phyloP scores from a whole-genome alignment of 495 filamentous ascomycete species.

The Penicillium riverlandense region DNA sequence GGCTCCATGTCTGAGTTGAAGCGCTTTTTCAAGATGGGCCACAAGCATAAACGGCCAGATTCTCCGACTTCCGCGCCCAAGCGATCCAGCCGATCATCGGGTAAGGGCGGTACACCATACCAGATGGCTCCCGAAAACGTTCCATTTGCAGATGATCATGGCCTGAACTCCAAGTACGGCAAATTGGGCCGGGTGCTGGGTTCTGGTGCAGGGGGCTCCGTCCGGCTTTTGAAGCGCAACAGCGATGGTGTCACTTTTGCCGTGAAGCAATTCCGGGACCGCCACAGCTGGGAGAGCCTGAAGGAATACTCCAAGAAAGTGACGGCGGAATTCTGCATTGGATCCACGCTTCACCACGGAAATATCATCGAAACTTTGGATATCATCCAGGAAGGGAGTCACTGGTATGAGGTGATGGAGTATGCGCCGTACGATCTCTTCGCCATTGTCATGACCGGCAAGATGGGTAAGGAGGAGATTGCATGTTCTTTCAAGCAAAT shows the following conservation, averaged over 20 bases:
- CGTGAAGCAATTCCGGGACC: slow-evolving; percentile 91
- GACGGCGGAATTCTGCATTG: slow-evolving; percentile 98
- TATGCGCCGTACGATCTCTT: slow-evolving; percentile 97
- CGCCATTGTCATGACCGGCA: slow-evolving; percentile 98
- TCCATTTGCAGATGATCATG: slow-evolving; percentile 93
- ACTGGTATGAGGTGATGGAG: slow-evolving; percentile 99
- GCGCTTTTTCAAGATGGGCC: slow-evolving; percentile 76
- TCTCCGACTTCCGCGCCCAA: slow-evolving; percentile 47
- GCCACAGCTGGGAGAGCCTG: slow-evolving; percentile 88
- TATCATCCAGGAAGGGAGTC: slow-evolving; percentile 88
- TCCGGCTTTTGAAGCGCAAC: slow-evolving; percentile 86
- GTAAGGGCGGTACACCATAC: slow-evolving; percentile 47
- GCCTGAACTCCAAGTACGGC: slow-evolving; percentile 83
- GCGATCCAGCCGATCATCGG: slow-evolving; percentile 38
- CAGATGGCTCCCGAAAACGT: slow-evolving; percentile 55
- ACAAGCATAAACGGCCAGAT: slow-evolving; percentile 57
- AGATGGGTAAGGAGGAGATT: slow-evolving; percentile 90
- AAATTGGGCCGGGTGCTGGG: slow-evolving; percentile 91
- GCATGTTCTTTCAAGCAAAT: slow-evolving; percentile 91
- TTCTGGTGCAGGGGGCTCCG: slow-evolving; percentile 91
- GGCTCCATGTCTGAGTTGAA: slow-evolving; percentile 93
- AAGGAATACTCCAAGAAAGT: slow-evolving; percentile 98
- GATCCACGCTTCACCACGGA: slow-evolving; percentile 92
- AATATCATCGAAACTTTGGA: slow-evolving; percentile 98
- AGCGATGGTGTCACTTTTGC: slow-evolving; percentile 90